Evolutionary conservation across 306 rosid species (phyloP).

Genomic region (Lathyrus aphaca): DNA sequence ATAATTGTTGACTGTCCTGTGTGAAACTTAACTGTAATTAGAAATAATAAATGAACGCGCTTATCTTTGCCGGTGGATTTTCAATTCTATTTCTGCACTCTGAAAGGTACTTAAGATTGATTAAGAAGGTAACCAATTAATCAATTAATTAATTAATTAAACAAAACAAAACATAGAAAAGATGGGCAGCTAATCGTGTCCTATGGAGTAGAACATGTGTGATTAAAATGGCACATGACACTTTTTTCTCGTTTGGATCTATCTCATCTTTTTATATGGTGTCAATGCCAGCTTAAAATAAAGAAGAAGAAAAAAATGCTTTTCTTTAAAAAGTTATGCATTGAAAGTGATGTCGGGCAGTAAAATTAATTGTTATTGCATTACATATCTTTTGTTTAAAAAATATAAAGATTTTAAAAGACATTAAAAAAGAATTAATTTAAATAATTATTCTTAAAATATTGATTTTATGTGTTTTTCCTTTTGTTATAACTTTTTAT

Average conservation of each 20-base stretch:
- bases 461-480: too few species aligned
- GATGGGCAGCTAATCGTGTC: constrained; percentile 25
- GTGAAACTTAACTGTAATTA: not conserved
- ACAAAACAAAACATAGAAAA: constrained; percentile 1
- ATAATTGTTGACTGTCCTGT: not conserved
- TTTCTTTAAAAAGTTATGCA: not conserved
- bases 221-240: constrained; percentile 35
- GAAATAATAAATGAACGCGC: constrained; percentile 3
- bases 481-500: too few species aligned
- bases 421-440: too few species aligned
- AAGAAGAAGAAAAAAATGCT: not conserved
- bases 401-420: too few species aligned
- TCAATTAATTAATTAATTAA: too few species aligned
- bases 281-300: constrained; percentile 34
- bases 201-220: constrained; percentile 8
- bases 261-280: constrained; percentile 30
- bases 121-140: not conserved
- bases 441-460: too few species aligned
- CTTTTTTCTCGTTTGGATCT: constrained; percentile 10
- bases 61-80: not conserved
- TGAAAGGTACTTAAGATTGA: constrained; percentile 3
- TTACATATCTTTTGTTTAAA: too few species aligned
- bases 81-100: constrained; percentile 23
- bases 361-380: too few species aligned
- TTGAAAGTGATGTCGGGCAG: not conserved